These are phyloP conservation scores for Alternaria tenuissima DNA, from an alignment of 2,329 filamentous ascomycete species.

Conservation along the genomic window DNA sequence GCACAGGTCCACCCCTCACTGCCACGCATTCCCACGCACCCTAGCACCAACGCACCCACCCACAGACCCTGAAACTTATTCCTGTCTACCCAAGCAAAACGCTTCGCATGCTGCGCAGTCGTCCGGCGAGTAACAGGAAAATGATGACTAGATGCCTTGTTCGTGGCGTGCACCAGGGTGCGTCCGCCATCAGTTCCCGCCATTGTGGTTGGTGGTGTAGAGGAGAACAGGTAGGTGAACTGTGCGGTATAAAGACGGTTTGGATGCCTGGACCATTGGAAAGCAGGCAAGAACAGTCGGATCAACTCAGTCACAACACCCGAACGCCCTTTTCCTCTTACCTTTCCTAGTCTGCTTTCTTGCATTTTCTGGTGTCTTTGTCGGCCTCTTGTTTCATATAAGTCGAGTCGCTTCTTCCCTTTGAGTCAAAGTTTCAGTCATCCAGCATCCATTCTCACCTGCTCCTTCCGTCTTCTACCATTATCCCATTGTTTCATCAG, in stretches of 20 bases:
- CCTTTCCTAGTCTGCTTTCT: slow-evolving; percentile 21
- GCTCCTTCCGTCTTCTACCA: slow-evolving; percentile 16
- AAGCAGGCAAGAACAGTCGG: slow-evolving; percentile 19
- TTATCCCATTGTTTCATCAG: slow-evolving; percentile 15
- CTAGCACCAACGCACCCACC: slow-evolving; percentile 12
- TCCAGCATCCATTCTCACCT: slow-evolving; percentile 20
- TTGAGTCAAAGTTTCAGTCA: slow-evolving; percentile 25
- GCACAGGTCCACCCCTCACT: slow-evolving; percentile 21
- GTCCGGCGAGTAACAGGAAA: slow-evolving; percentile 28
- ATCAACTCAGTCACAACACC: slow-evolving; percentile 22
- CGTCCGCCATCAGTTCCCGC: slow-evolving; percentile 20
- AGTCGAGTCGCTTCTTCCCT: slow-evolving; percentile 16
- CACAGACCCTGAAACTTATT: slow-evolving; percentile 40
- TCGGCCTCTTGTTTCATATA: slow-evolving; percentile 26
- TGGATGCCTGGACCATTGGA: slow-evolving; percentile 29
- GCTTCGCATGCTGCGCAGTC: slow-evolving; percentile 21
- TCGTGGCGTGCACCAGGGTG: slow-evolving; percentile 24
- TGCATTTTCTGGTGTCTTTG: slow-evolving; percentile 17
- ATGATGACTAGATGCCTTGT: slow-evolving; percentile 41
- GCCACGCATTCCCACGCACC: slow-evolving; percentile 18
- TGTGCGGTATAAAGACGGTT: slow-evolving; percentile 44
- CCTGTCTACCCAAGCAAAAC: slow-evolving; percentile 27
- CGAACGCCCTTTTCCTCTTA: slow-evolving; percentile 13
- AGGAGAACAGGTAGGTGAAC: slow-evolving; percentile 11
- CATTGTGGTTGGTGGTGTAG: slow-evolving; percentile 25